These are phyloP conservation scores for Fusarium dimerum DNA, from an alignment of 2,329 filamentous ascomycete genomes.

Conservation along the genomic window DNA sequence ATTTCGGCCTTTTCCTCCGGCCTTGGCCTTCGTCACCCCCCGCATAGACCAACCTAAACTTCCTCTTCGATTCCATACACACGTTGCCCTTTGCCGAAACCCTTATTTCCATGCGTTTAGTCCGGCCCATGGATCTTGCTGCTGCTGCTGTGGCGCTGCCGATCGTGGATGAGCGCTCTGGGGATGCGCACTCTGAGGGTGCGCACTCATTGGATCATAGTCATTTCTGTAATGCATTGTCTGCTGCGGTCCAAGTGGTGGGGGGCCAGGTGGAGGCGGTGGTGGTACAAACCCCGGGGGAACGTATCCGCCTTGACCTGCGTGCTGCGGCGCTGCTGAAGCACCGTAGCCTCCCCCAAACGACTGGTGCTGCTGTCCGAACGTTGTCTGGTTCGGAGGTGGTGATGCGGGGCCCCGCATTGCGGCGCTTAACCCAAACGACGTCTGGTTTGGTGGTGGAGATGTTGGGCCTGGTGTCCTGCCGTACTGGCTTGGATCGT, in stretches of 20 bases:
- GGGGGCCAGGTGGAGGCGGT: slow-evolving; percentile 63
- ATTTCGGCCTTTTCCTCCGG: background rate
- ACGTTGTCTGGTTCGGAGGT: slow-evolving; percentile 58
- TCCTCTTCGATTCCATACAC: background rate
- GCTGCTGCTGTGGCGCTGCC: slow-evolving; percentile 40
- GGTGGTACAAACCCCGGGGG: slow-evolving; percentile 63
- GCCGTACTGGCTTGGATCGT: slow-evolving; percentile 62
- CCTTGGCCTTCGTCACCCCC: background rate
- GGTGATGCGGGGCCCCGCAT: slow-evolving; percentile 50
- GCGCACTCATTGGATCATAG: slow-evolving; percentile 30
- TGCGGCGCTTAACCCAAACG: slow-evolving; percentile 44
- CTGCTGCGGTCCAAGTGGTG: slow-evolving; percentile 62
- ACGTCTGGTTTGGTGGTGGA: slow-evolving; percentile 63
- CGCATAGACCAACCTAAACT: too few relatives aligned
- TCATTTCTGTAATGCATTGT: slow-evolving; percentile 55
- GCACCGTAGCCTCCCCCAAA: slow-evolving; percentile 39
- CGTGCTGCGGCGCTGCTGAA: slow-evolving; percentile 43
- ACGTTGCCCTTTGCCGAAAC: background rate
- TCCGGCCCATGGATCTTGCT: slow-evolving; percentile 54
- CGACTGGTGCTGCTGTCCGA: slow-evolving; percentile 43
- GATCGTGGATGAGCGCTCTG: slow-evolving; percentile 34
- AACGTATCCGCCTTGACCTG: slow-evolving; percentile 45
- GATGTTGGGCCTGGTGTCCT: slow-evolving; percentile 59
- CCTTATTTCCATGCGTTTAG: slow-evolving; percentile 53
- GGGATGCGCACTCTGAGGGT: slow-evolving; percentile 24